Percentiles rank a stretch among this genome's conserved stretches.
These are phyloP conservation scores for Maudiozyma saulgeensis DNA, from an alignment of 805 yeast species.

Conservation along the genomic window DNA sequence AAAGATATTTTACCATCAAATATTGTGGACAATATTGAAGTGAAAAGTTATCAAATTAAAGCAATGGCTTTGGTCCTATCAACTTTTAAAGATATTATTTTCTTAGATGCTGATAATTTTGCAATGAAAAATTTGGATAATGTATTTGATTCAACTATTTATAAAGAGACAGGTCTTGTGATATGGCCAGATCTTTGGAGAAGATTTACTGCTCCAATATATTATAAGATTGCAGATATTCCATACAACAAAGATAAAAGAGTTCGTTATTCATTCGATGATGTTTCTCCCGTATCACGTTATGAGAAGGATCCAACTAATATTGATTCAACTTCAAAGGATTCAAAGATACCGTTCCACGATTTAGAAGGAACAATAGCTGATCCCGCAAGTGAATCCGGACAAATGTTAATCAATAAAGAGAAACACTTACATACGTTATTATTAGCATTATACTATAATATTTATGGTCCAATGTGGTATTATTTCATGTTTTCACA, in stretches of 20 bases:
- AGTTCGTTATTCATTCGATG: constrained; percentile 30
- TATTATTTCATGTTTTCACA: constrained; percentile 65
- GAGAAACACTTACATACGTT: constrained; percentile 48
- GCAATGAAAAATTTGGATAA: constrained; percentile 58
- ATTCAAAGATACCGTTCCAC: constrained; percentile 37
- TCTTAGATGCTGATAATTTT: constrained; percentile 68
- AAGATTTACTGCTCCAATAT: constrained; percentile 67
- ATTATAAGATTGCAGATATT: constrained; percentile 56
- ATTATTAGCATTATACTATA: constrained; percentile 54
- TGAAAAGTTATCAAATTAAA: constrained; percentile 56
- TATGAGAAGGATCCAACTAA: constrained; percentile 12
- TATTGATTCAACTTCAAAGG: not conserved
- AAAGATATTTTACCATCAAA: constrained; percentile 40
- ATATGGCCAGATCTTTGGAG: constrained; percentile 88
- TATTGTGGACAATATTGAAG: constrained; percentile 29
- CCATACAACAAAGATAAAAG: constrained; percentile 31
- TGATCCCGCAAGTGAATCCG: constrained; percentile 64
- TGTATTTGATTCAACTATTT: constrained; percentile 47
- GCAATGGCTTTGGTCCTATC: constrained; percentile 63
- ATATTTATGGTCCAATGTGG: constrained; percentile 54
- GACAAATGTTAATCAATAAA: constrained; percentile 57
- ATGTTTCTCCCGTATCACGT: constrained; percentile 25
- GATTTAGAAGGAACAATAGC: constrained; percentile 57
- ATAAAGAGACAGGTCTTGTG: constrained; percentile 37
- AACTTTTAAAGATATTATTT: constrained; percentile 58